Evolutionary conservation across 768 basidiomycete genomes (phyloP), one percentile per base, ranked within the genome.

Genomic region (Naematelia encephala): DNA sequence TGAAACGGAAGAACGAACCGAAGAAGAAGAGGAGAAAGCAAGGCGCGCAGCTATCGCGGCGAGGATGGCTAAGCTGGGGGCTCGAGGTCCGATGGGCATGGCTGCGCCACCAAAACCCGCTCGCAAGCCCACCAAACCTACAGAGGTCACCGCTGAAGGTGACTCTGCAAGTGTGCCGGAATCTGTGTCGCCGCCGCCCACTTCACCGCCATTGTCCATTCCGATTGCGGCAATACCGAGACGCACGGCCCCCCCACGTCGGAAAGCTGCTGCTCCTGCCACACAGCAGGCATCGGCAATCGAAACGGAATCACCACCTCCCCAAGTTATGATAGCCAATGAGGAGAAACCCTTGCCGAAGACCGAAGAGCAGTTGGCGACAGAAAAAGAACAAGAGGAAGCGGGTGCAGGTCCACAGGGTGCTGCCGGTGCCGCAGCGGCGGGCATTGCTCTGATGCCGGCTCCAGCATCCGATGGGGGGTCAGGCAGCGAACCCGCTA

Each of bases 51-150:
- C 89, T 11, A 86, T 97, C 70, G 90, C 91, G 28, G 91, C 91
- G 22, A 83, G 91, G 47, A 91, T 98, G 90, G 91, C 91, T 43
- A 87, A 87, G 60, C 82, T 97, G 16, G 93, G 93, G 26, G 93
- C 91, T 5, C 59, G 77, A 54, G 77, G 77, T 25, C 69, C 76
- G 21, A 77, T 78, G 72, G 77, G 76, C 16, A 88, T 94, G 87
- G 61, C 66, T 30, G 84, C 81, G 1, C 86, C 87, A 1, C 86
- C 88, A 50, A 79, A 86, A 59, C 85, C 89, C 77, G 85, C 83
- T 13, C 81, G 80, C 54, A 83, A 83, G 62, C 83, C 84, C 1
- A 67, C 65, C 25, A 27, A 43, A 13, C 53, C 64, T n/a, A 27
- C 51, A 44, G 25, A 59, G 29, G 29, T 60, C 21, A 25, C 22